These are phyloP conservation scores for Aureobasidium subglaciale DNA, from an alignment of 2,329 filamentous ascomycete species.

Conservation along the genomic window DNA sequence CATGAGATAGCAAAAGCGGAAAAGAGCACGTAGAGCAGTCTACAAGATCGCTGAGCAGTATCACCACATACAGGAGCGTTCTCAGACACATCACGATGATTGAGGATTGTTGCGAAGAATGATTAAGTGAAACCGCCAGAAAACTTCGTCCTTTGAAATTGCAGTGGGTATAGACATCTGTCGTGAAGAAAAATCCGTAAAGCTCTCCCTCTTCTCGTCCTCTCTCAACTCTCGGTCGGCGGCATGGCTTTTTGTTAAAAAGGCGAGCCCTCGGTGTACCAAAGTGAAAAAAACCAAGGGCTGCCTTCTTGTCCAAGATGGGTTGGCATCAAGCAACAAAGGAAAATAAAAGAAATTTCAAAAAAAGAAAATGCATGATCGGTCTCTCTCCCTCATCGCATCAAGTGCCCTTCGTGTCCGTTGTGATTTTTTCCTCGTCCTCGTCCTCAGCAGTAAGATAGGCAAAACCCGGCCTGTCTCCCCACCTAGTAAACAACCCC, in stretches of 20 bases:
- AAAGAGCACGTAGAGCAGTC: neutral
- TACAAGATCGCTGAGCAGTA: neutral
- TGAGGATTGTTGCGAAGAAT: neutral
- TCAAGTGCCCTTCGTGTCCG: constrained; percentile 5
- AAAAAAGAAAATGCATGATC: constrained; percentile 3
- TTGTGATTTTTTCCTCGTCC: neutral
- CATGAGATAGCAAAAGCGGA: neutral
- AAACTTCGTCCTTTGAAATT: constrained; percentile 9
- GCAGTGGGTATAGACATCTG: constrained; percentile 8
- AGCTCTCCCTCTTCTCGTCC: constrained; percentile 6
- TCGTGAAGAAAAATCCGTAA: constrained; percentile 15
- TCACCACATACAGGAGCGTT: no score
- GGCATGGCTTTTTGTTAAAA: constrained; percentile 1
- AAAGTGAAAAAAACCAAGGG: neutral
- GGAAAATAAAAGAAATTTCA: constrained; percentile 5
- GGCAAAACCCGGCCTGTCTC: neutral
- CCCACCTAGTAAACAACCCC: constrained; percentile 4
- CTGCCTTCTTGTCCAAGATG: neutral
- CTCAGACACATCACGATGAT: neutral
- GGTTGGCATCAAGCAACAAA: constrained; percentile 9
- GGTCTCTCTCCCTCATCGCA: constrained; percentile 4
- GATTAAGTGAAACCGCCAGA: neutral
- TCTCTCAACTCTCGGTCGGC: constrained; percentile 10
- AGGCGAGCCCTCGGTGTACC: neutral
- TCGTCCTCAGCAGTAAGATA: constrained; percentile 6